A percentile compares a stretch with the other conserved stretches of the same genome.
These are phyloP conservation scores for Colletotrichum filicis DNA, from an alignment of 2,329 filamentous ascomycete genomes.

Conservation along the genomic window DNA sequence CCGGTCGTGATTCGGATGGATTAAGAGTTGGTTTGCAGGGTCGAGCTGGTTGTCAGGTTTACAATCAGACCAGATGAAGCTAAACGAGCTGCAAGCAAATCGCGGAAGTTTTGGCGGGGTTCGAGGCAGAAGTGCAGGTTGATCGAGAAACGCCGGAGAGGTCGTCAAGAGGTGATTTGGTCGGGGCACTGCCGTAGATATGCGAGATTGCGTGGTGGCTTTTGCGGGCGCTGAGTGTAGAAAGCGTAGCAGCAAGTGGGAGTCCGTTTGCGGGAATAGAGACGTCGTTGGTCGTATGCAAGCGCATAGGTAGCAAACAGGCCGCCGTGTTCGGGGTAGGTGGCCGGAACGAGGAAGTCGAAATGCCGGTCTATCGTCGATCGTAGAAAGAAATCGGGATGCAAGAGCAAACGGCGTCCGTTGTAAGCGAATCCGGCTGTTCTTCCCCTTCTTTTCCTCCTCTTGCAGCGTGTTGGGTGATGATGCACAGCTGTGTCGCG, in stretches of 20 bases:
- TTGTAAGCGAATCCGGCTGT: neutral
- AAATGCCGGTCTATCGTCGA: conserved; percentile 8
- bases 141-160: neutral
- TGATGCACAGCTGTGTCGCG: conserved; percentile 12
- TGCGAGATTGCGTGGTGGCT: conserved; percentile 17
- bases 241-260: conserved; percentile 1
- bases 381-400: neutral
- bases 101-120: neutral
- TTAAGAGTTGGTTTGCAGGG: conserved; percentile 9
- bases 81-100: neutral
- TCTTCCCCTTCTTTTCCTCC: conserved; percentile 26
- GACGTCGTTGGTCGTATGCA: conserved; percentile 24
- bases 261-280: conserved; percentile 24
- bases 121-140: neutral
- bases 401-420: conserved; percentile 4
- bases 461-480: conserved; percentile 3
- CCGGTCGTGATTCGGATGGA: conserved; percentile 19
- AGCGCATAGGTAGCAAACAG: conserved; percentile 23
- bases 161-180: neutral
- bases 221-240: conserved; percentile 14
- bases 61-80: conserved; percentile 13
- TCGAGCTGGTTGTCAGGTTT: conserved; percentile 3
- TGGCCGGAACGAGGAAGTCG: conserved; percentile 18
- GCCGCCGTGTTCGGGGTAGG: conserved; percentile 23
- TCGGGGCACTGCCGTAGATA: conserved; percentile 21